Base-by-base conservation (phyloP, 1,284 basidiomycete species). In the Wolfiporia cocos region DNA sequence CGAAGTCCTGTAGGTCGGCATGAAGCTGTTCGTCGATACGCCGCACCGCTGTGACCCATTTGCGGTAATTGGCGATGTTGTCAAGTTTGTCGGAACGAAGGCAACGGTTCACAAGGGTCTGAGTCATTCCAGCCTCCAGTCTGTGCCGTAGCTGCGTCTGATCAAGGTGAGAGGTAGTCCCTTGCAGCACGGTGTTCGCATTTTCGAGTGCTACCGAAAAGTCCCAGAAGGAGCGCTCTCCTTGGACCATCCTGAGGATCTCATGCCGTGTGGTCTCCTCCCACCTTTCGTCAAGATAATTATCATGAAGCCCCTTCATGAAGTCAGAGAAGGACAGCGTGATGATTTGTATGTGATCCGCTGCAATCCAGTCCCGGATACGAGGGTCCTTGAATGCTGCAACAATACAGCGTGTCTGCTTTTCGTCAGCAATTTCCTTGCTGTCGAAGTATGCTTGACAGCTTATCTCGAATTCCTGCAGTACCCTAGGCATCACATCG, bases 281-380 rank as follows among this genome's bases (percentile, higher is more conserved):
- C 30, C 30, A 40, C 17, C 34, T 17, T 6, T 34, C 14, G 19
- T 14, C n/a, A 18, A 40, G 39, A 26, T 40, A 40, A 15, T 24
- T 40, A 11, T 14, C 14, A 19, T 17, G 39, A 5, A 40, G n/a
- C 22, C 22, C 29, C 4, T 11, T n/a, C 18, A 40, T 40, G 39
- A 40, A 40, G n/a, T 33, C 39, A 4, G 9, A 18, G 20, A 40
- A 40, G 7, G 20, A 11, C 4, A 40, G 30, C 14, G 30, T 31
- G 19, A 20, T 19, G 12, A 33, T 18, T 3, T n/a, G 14, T 7
- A n/a, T n/a, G 5, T 17, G 20, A 15, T 34, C 31, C 7, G 7
- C 15, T 7, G 7, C 15, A 17, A 33, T 33, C 31, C 31, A 33
- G 31, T 33, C 31, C 12, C 31, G 31, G 31, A 33, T 33, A 33